phyloP scores from a whole-genome alignment of 768 basidiomycete species.

The Kwoniella heveanensis region DNA sequence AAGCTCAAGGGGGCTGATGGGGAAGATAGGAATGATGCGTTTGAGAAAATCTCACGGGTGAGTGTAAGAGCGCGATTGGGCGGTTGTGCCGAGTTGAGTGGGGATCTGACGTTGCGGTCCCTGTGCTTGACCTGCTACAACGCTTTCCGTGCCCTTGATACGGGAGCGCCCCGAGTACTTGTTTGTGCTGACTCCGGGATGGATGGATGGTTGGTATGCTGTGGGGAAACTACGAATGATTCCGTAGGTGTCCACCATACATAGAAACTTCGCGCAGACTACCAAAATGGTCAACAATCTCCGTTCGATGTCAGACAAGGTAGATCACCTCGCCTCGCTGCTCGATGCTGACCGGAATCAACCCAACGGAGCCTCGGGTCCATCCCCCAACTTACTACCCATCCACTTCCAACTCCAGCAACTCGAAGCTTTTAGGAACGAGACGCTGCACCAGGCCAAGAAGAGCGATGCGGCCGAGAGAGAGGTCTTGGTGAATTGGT shows the following conservation, averaged over 20 bases:
- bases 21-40: conserved; percentile 78
- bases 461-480: conserved; percentile 71
- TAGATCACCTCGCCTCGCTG: conserved; percentile 76
- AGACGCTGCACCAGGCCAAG: conserved; percentile 92
- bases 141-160: background rate
- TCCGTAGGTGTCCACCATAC: conserved; percentile 92
- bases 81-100: too few species aligned
- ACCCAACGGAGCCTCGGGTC: conserved; percentile 68
- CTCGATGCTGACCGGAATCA: conserved; percentile 73
- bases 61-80: conserved; percentile 13
- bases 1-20: conserved; percentile 79
- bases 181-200: too few species aligned
- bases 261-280: conserved; percentile 90
- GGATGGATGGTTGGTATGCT: too few species aligned
- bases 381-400: conserved; percentile 77
- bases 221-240: too few species aligned
- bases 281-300: conserved; percentile 95
- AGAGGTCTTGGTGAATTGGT: conserved; percentile 62
- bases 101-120: too few species aligned
- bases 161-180: too few species aligned
- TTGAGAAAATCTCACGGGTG: conserved; percentile 94
- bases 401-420: conserved; percentile 91
- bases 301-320: conserved; percentile 83
- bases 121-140: too few species aligned
- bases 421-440: conserved; percentile 89